These are phyloP conservation scores for Mycena leptocephala DNA, from an alignment of 768 basidiomycete species.

Conservation along the genomic window DNA sequence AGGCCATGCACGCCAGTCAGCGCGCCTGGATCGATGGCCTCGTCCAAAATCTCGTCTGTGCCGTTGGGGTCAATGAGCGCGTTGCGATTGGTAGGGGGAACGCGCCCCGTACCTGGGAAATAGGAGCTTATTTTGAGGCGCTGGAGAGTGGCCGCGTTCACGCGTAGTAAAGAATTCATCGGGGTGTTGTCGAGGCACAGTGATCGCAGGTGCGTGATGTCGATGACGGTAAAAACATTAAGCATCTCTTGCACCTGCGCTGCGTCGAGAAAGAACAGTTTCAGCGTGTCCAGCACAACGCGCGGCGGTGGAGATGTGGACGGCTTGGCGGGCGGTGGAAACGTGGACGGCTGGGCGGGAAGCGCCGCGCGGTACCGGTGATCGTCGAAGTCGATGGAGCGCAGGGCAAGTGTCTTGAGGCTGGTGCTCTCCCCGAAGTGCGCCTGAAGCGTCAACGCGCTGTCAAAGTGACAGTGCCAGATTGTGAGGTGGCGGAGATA, in stretches of 20 bases:
- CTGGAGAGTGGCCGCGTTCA: conserved; percentile 12
- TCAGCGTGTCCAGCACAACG: conserved; percentile 8
- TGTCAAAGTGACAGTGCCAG: conserved; percentile 5
- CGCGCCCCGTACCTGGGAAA: not conserved
- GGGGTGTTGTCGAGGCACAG: conserved; percentile 27
- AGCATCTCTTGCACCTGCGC: not conserved
- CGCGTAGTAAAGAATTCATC: not conserved
- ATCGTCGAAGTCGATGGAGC: not conserved
- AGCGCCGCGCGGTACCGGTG: too few species aligned
- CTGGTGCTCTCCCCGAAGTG: not conserved
- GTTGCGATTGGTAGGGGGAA: not conserved
- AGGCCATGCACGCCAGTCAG: conserved; percentile 11
- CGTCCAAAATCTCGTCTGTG: not conserved
- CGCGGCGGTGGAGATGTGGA: not conserved
- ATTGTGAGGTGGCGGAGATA: conserved; percentile 22
- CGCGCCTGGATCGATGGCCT: not conserved
- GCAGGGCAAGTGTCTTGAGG: conserved; percentile 24
- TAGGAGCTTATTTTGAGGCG: conserved; percentile 2
- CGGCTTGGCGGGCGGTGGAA: not conserved
- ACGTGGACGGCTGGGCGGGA: not conserved
- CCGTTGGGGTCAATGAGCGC: not conserved
- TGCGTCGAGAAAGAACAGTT: conserved; percentile 9
- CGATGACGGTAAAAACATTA: not conserved
- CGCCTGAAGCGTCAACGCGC: conserved; percentile 6
- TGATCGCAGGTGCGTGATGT: conserved; percentile 13